Conservation (phyloP, 140 eudicot genomes). For the Senecio squalidus region DNA sequence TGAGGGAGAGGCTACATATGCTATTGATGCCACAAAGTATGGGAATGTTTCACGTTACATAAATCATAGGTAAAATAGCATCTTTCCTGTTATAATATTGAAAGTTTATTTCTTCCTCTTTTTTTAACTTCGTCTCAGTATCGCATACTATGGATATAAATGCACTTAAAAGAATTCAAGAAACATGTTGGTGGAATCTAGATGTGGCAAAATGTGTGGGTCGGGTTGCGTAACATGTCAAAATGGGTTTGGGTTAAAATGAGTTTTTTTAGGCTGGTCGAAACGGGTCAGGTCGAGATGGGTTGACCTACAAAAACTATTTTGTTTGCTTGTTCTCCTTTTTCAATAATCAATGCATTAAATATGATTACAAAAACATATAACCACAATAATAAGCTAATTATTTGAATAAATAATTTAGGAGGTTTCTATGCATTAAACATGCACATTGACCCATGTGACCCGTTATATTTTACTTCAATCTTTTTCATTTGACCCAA, state of each 20-base stretch:
- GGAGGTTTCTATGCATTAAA: neutral
- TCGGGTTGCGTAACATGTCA: neutral
- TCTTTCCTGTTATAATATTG: neutral
- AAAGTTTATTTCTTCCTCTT: neutral
- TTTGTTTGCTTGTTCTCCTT: neutral
- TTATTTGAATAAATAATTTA: neutral
- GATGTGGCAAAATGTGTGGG: neutral
- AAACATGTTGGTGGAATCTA: neutral
- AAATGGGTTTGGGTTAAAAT: neutral
- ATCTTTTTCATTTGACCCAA: neutral
- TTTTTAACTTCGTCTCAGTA: too few species aligned
- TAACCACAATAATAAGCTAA: neutral
- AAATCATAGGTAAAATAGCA: constrained; percentile 72
- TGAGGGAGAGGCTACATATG: constrained; percentile 62
- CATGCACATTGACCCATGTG: neutral
- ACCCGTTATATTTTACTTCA: neutral
- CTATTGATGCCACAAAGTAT: constrained; percentile 75
- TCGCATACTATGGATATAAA: neutral
- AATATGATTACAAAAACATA: neutral
- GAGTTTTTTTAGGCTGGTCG: neutral
- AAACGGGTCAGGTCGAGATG: neutral
- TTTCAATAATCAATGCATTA: neutral
- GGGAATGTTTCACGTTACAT: constrained; percentile 93
- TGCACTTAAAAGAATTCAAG: neutral
- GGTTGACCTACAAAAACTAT: neutral